Conservation (phyloP, 2,329 filamentous ascomycete species). For the Arthrobotrys pseudoclavata region DNA sequence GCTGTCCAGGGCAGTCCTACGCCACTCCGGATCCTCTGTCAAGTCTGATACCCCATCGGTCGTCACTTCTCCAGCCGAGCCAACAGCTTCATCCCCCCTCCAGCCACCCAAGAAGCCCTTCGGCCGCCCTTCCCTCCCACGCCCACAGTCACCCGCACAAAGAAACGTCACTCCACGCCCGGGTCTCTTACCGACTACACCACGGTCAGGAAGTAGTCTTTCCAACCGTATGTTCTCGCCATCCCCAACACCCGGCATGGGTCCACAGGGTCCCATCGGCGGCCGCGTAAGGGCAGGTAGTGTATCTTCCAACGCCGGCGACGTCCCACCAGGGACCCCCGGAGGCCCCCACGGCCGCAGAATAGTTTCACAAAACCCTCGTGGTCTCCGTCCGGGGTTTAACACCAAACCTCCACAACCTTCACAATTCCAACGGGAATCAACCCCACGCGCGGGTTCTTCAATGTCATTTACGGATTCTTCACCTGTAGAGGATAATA, state of each 20-base stretch:
- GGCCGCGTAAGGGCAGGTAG: slow-evolving; percentile 59
- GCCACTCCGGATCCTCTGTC: slow-evolving; percentile 71
- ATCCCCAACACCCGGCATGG: slow-evolving; percentile 62
- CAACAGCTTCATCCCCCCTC: slow-evolving; percentile 61
- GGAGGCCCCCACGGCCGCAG: slow-evolving; percentile 13
- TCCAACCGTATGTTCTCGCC: slow-evolving; percentile 62
- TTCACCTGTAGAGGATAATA: slow-evolving; percentile 28
- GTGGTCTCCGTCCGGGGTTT: slow-evolving; percentile 37
- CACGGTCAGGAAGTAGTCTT: slow-evolving; percentile 62
- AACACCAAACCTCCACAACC: slow-evolving; percentile 37
- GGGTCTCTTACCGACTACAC: slow-evolving; percentile 60
- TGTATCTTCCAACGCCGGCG: slow-evolving; percentile 61
- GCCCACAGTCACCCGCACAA: slow-evolving; percentile 56
- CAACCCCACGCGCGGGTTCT: slow-evolving; percentile 28
- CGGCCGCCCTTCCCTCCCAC: slow-evolving; percentile 56
- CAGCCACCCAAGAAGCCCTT: slow-evolving; percentile 63
- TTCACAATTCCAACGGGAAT: slow-evolving; percentile 7
- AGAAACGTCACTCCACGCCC: slow-evolving; percentile 58
- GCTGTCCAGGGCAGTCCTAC: slow-evolving; percentile 81
- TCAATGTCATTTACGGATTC: slow-evolving; percentile 51
- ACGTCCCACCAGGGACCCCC: slow-evolving; percentile 59
- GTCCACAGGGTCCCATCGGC: slow-evolving; percentile 12
- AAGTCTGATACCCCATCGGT: slow-evolving; percentile 57
- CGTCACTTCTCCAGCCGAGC: slow-evolving; percentile 52
- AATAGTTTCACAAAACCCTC: slow-evolving; percentile 34